A percentile compares a stretch with the other conserved stretches of the same genome.
phyloP scores from a whole-genome alignment of 2,329 filamentous ascomycete genomes.

The Aspergillus udagawae region DNA sequence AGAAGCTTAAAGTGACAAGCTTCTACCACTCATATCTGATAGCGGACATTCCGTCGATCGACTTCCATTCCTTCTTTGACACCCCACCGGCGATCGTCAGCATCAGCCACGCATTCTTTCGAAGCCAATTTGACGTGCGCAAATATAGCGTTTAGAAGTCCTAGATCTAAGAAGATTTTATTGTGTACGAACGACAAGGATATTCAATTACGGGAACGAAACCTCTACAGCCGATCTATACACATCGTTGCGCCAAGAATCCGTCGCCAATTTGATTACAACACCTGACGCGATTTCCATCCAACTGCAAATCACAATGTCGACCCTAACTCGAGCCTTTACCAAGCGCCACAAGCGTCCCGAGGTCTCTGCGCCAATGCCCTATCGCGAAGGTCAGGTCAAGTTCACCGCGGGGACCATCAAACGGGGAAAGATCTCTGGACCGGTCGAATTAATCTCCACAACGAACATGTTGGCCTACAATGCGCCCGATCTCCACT shows the following conservation, averaged over 20 bases:
- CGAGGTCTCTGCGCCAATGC: slow-evolving; percentile 43
- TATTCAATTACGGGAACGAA: slow-evolving; percentile 3
- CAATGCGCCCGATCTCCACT: slow-evolving; percentile 78
- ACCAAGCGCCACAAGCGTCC: slow-evolving; percentile 46
- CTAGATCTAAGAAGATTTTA: slow-evolving; percentile 15
- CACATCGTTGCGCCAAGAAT: slow-evolving; percentile 1
- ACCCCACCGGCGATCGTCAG: slow-evolving; percentile 24
- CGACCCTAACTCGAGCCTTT: slow-evolving; percentile 42
- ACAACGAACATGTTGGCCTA: slow-evolving; percentile 96
- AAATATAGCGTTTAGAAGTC: slow-evolving; percentile 6
- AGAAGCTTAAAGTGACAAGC: not conserved
- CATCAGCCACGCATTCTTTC: slow-evolving; percentile 24
- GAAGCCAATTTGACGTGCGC: slow-evolving; percentile 8
- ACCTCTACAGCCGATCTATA: slow-evolving; percentile 5
- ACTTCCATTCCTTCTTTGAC: slow-evolving; percentile 30
- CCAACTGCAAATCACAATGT: slow-evolving; percentile 26
- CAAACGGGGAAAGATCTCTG: slow-evolving; percentile 64
- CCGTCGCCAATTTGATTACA: not conserved
- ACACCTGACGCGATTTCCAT: not conserved
- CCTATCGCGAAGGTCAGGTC: slow-evolving; percentile 42
- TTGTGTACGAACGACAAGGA: slow-evolving; percentile 4
- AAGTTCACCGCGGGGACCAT: slow-evolving; percentile 44
- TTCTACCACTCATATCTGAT: slow-evolving; percentile 19
- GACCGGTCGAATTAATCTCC: slow-evolving; percentile 79
- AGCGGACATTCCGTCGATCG: slow-evolving; percentile 26